Evolutionary conservation across 176 grass and related monocot species (phyloP), one percentile per base, ranked within the genome.

Genomic region (Ampelocalamus luodianensis): DNA sequence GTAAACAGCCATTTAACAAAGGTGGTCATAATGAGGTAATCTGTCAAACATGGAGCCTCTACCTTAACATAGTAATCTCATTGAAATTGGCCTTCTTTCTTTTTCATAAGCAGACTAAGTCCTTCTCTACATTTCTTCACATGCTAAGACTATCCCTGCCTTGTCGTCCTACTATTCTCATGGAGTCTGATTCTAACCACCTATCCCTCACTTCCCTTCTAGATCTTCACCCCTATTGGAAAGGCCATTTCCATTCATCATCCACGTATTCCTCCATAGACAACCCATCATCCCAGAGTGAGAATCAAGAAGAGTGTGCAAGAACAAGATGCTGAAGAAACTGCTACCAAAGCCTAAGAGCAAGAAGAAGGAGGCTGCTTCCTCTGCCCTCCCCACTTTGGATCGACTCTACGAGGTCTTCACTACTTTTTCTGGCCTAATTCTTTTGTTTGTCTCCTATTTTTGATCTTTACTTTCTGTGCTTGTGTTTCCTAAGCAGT

Each of bases 291-390:
- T 80, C 42, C 3, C 3, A 51, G 68, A 16, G 43, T 44, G 34
- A 84, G 23, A 43, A 83, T 80, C 68, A 70, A 15, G 36, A 64
- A 24, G 77, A 38, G n/a, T 23, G 17, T 13, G 27, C 59, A 17
- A 56, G 37, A 36, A 51, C 37, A 88, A 88, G 77, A 91, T 88
- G 86, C 48, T 88, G 45, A 91, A 91, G 86, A 86, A 80, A 77
- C 15, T 91, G 70, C 16, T 91, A 2, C 54, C 85, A 4, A 91
- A 85, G 65, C 53, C 85, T 3, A 91, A 85, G 71, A 85, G 86
- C 77, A 88, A 88, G 85, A 90, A 87, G 74, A 45, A 90, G 84
- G 89, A 87, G n/a, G 73, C 49, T 79, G 79, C 89, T 49, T 76
- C 81, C 39, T 91, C 82, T 80, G n/a, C 85, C 24, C 66, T 88